Conservation (phyloP, 169 alveolate species). For the Sarcocystis neurona region DNA sequence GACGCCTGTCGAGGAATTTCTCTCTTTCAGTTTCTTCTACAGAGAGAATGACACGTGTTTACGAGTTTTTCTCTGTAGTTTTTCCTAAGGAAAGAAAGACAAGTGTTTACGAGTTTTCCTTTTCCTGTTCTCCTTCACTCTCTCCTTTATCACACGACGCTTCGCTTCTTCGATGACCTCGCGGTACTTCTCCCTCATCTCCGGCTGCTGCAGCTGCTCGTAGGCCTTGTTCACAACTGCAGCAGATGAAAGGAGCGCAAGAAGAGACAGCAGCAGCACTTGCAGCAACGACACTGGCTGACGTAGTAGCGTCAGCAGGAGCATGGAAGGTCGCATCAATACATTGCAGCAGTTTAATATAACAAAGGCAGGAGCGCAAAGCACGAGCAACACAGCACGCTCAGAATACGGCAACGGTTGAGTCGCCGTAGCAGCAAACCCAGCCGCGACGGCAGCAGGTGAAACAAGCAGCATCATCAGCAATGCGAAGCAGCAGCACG, state of each 20-base stretch:
- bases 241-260: neutral
- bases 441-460: too few relatives aligned
- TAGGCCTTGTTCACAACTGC: slow-evolving; percentile 68
- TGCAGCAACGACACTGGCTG: neutral
- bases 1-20: neutral
- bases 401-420: neutral
- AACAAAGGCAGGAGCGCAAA: neutral
- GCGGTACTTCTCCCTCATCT: slow-evolving; percentile 64
- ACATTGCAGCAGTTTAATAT: neutral
- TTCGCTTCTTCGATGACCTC: slow-evolving; percentile 71
- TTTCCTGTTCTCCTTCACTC: slow-evolving; percentile 58
- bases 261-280: neutral
- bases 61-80: too few relatives aligned
- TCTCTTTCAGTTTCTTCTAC: neutral
- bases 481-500: too few relatives aligned
- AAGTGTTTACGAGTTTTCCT: slow-evolving; percentile 32
- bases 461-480: too few relatives aligned
- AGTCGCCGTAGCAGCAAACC: too few relatives aligned
- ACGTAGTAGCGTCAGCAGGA: neutral
- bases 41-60: too few relatives aligned
- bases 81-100: too few relatives aligned
- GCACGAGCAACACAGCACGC: neutral
- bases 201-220: slow-evolving; percentile 72
- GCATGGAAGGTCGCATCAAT: neutral
- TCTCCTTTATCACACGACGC: slow-evolving; percentile 64